Base-by-base conservation (phyloP, 805 yeast species). In the Jamesozyma gamospora region DNA sequence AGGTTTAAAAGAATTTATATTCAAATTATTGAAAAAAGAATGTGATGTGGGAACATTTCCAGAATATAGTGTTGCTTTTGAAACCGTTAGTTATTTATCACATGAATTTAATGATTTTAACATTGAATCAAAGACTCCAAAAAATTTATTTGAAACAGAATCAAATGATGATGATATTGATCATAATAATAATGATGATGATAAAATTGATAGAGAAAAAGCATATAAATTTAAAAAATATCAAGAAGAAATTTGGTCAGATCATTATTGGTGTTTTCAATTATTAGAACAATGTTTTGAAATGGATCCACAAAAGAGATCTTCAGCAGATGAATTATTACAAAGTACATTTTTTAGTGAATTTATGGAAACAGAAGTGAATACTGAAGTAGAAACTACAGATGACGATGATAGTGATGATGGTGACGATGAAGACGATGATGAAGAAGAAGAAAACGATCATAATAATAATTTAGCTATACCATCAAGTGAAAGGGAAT, bases 51-150 rank as follows among this genome's bases (percentile, higher is more conserved):
- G 70, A 5, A 75, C 86, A 2, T 62, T 82, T 35, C 86, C 90
- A 2, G 69, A 65, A 2, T 85, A 80, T 52, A 77, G 86, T 36
- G 81, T 82, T n/a, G 77, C 80, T 1, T 68, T 69, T 60, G 88
- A 82, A 48, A 70, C 84, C 0, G 60, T 79, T 34, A 62, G 64
- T 29, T 73, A 73, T 33, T 58, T 75, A 25, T 41, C 46, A 14
- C 59, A 57, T 35, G 58, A 62, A 26, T 51, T 65, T 38, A 63
- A 25, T 8, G 58, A 63, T 42, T 44, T 39, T 9, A 48, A 53
- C 10, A 55, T 53, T 29, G 60, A 52, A 35, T 58, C 60, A 21
- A 45, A 46, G 28, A 39, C 51, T 28, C 52, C 56, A 5, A 36
- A 26, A 31, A 14, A 14, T 9, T 14, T 24, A 9, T n/a, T 11